Conservation (phyloP, 2,329 filamentous ascomycete species). For the Pyricularia grisea region DNA sequence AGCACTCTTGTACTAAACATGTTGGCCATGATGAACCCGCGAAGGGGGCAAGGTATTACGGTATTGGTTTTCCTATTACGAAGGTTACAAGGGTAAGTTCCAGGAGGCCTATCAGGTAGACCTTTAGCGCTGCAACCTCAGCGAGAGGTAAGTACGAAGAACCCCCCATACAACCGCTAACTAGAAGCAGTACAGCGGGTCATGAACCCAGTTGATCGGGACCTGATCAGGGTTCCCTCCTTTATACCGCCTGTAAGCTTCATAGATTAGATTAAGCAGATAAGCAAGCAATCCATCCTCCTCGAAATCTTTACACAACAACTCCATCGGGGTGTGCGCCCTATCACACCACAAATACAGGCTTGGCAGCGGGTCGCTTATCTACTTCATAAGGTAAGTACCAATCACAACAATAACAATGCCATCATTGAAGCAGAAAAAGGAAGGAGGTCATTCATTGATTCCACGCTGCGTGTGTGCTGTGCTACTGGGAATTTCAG, state of each 20-base stretch:
- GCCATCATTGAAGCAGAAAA: not conserved
- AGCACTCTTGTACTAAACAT: not conserved
- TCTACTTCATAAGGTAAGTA: not conserved
- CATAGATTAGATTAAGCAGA: not conserved
- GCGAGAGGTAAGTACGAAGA: too few species aligned
- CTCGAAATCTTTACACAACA: not conserved
- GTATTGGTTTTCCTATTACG: not conserved
- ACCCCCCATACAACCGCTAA: too few species aligned
- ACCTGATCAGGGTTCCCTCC: too few species aligned
- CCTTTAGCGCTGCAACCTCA: too few species aligned
- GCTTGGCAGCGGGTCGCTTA: not conserved
- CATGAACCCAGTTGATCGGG: too few species aligned
- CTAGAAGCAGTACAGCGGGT: too few species aligned
- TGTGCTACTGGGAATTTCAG: not conserved
- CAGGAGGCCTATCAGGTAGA: too few species aligned
- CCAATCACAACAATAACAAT: not conserved
- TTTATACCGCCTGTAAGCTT: too few species aligned
- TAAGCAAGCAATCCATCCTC: not conserved
- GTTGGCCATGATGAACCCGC: not conserved
- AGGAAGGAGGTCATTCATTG: not conserved
- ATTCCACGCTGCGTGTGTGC: not conserved
- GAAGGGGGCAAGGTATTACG: not conserved
- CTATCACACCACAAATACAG: not conserved
- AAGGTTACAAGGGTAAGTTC: too few species aligned
- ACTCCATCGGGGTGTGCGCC: not conserved